Conservation (phyloP, 176 grass and related monocot species). For the Calamus simplicifolius region DNA sequence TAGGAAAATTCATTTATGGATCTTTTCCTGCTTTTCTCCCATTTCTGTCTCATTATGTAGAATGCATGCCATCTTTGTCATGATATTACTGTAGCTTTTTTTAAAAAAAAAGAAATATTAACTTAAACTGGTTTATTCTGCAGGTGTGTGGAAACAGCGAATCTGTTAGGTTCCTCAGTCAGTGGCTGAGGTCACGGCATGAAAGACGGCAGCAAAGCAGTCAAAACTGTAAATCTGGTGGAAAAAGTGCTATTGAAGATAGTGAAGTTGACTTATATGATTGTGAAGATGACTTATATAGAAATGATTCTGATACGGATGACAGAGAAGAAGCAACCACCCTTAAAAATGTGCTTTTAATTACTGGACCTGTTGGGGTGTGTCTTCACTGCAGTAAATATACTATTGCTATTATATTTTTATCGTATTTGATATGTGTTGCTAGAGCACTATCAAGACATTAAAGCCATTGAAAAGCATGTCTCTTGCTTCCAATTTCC, state of each 20-base stretch:
- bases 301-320: constrained; percentile 55
- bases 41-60: too few species aligned
- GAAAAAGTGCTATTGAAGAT: constrained; percentile 32
- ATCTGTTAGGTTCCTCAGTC: constrained; percentile 47
- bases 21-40: too few species aligned
- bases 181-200: constrained; percentile 90
- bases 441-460: too few species aligned
- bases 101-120: neutral
- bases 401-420: too few species aligned
- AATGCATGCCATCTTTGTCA: too few species aligned
- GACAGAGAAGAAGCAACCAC: constrained; percentile 37
- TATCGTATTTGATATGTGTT: too few species aligned
- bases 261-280: constrained; percentile 41
- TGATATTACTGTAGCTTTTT: too few species aligned
- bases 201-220: constrained; percentile 49
- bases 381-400: neutral
- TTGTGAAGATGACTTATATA: constrained; percentile 34
- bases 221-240: constrained; percentile 17
- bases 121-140: constrained; percentile 26
- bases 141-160: constrained; percentile 86
- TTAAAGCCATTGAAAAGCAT: too few species aligned
- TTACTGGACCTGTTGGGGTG: constrained; percentile 97
- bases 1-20: too few species aligned
- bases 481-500: too few species aligned
- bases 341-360: constrained; percentile 69